These are phyloP conservation scores for Pseudocercospora cruenta DNA, from an alignment of 2,329 filamentous ascomycete genomes.

Conservation along the genomic window DNA sequence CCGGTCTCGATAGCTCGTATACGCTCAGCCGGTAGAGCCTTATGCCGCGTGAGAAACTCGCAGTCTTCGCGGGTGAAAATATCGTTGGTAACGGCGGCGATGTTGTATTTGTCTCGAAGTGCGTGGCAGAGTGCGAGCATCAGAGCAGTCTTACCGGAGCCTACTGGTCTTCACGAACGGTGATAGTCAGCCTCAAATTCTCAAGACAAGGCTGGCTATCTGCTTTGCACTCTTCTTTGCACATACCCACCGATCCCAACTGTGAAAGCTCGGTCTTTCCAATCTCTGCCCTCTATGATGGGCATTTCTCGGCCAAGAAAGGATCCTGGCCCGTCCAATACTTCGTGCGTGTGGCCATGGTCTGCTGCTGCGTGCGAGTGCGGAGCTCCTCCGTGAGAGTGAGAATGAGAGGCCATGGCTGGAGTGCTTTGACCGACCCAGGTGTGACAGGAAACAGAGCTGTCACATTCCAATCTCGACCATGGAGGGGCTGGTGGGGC, in stretches of 20 bases:
- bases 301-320: slow-evolving; percentile 91
- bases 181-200: background rate
- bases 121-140: slow-evolving; percentile 92
- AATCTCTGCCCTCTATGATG: slow-evolving; percentile 83
- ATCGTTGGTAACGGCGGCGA: slow-evolving; percentile 97
- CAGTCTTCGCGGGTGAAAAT: slow-evolving; percentile 98
- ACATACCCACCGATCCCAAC: slow-evolving; percentile 94
- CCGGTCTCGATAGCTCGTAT: slow-evolving; percentile 98
- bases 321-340: slow-evolving; percentile 89
- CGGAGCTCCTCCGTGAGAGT: slow-evolving; percentile 53
- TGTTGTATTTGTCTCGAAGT: slow-evolving; percentile 77
- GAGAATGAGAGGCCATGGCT: slow-evolving; percentile 40
- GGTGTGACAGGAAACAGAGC: background rate
- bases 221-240: background rate
- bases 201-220: background rate
- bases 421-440: background rate
- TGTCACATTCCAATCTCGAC: background rate
- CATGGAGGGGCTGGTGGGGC: background rate
- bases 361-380: slow-evolving; percentile 56
- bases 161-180: slow-evolving; percentile 70
- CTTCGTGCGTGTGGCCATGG: slow-evolving; percentile 95
- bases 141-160: slow-evolving; percentile 93
- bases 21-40: slow-evolving; percentile 77
- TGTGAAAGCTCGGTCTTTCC: slow-evolving; percentile 88
- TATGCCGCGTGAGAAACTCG: slow-evolving; percentile 89